These are phyloP conservation scores for Powellomyces hirtus DNA, from an alignment of 192 early-diverging fungal genomes.

Conservation along the genomic window DNA sequence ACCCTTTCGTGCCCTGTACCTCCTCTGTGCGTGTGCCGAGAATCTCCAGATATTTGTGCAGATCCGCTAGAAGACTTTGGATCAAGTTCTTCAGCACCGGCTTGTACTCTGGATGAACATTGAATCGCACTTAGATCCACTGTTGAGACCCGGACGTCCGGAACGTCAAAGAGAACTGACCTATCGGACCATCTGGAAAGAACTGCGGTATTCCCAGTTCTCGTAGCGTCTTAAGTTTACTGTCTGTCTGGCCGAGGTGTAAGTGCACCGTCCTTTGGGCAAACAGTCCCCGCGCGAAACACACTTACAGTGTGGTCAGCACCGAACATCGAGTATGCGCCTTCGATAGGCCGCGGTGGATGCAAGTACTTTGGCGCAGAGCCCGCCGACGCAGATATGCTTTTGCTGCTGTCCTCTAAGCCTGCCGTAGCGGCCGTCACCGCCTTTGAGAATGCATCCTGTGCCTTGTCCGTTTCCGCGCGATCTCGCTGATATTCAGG, in stretches of 20 bases:
- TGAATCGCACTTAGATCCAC: too few relatives aligned
- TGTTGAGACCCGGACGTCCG: background rate
- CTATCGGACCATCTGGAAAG: constrained; percentile 15
- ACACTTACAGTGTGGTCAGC: constrained; percentile 11
- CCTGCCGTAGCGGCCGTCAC: background rate
- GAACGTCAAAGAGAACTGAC: background rate
- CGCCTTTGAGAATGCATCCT: constrained; percentile 3
- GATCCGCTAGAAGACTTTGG: background rate
- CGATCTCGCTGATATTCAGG: constrained; percentile 16
- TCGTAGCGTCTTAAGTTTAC: background rate
- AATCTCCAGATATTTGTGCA: constrained; percentile 4
- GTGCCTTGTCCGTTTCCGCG: constrained; percentile 1
- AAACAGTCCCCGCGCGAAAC: too few relatives aligned
- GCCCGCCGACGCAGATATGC: background rate
- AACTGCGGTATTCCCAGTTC: constrained; percentile 11
- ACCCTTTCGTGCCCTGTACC: background rate
- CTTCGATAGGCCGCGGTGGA: constrained; percentile 11
- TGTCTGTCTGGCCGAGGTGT: background rate
- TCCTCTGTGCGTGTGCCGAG: background rate
- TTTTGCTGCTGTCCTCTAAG: background rate
- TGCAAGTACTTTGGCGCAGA: constrained; percentile 2
- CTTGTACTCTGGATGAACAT: constrained; percentile 12
- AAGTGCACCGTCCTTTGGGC: too few relatives aligned
- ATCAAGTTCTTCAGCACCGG: constrained; percentile 8
- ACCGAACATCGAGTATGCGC: constrained; percentile 20